A percentile compares a stretch with the other conserved stretches of the same genome.
Conservation (phyloP, 176 grass and related monocot genomes). For the Paspalum notatum region DNA sequence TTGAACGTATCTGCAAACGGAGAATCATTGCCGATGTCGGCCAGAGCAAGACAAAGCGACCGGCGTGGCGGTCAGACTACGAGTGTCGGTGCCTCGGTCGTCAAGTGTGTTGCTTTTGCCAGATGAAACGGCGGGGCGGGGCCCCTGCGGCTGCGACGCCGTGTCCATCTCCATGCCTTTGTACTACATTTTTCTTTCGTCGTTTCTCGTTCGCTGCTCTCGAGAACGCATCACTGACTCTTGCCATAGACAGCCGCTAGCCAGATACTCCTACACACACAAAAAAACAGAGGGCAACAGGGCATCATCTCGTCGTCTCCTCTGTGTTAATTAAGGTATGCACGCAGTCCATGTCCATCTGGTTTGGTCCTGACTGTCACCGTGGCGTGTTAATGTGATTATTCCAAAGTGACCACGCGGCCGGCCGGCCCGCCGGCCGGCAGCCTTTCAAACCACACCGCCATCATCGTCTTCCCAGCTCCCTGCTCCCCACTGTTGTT, state of each 20-base stretch:
- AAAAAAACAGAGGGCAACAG: neutral
- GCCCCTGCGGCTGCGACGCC: neutral
- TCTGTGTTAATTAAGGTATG: neutral
- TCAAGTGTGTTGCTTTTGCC: neutral
- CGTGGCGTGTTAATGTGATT: constrained; percentile 42
- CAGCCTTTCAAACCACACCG: constrained; percentile 36
- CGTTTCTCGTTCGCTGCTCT: neutral
- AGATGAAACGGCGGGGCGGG: constrained; percentile 25
- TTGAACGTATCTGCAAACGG: too few relatives aligned
- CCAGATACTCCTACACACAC: neutral
- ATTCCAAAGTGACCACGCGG: constrained; percentile 50
- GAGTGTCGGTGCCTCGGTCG: constrained; percentile 37
- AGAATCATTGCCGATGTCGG: constrained; percentile 38
- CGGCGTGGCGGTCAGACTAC: neutral
- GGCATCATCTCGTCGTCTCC: neutral
- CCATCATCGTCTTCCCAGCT: constrained; percentile 29
- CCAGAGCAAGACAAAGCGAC: constrained; percentile 42
- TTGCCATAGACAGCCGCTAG: neutral
- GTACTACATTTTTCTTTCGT: constrained; percentile 4
- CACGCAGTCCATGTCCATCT: neutral
- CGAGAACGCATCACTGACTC: constrained; percentile 19
- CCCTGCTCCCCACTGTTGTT: constrained; percentile 1
- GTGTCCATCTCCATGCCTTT: neutral
- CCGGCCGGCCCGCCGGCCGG: neutral
- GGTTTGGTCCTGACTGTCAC: neutral